Percentiles rank a stretch among this genome's conserved stretches.
Evolutionary conservation across 768 basidiomycete species (phyloP).

Genomic region (Termitomyces sp.): DNA sequence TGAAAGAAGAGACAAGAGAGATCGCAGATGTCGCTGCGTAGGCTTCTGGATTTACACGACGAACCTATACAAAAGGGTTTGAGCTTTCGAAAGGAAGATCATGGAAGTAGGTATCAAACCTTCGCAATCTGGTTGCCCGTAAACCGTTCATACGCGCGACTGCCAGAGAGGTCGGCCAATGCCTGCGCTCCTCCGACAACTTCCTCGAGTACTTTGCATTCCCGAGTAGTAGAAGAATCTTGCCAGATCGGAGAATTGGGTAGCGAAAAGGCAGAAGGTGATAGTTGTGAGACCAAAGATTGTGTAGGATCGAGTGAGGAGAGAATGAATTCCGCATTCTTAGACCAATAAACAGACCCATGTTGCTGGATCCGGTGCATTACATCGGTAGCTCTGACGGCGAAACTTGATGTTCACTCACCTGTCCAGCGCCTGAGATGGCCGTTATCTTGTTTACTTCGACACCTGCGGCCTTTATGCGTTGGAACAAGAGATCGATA

Average conservation of each 20-base stretch:
- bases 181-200: slow-evolving; percentile 64
- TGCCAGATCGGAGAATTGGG: slow-evolving; percentile 82
- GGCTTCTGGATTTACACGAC: slow-evolving; percentile 41
- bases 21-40: slow-evolving; percentile 62
- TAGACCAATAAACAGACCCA: slow-evolving; percentile 81
- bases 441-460: slow-evolving; percentile 52
- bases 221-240: slow-evolving; percentile 76
- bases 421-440: slow-evolving; percentile 78
- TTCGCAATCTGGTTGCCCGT: slow-evolving; percentile 81
- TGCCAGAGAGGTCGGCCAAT: slow-evolving; percentile 73
- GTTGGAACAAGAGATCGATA: slow-evolving; percentile 67
- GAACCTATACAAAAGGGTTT: slow-evolving; percentile 36
- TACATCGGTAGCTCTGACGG: neutral
- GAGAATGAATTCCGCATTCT: slow-evolving; percentile 43
- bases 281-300: slow-evolving; percentile 53
- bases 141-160: slow-evolving; percentile 83
- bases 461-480: slow-evolving; percentile 53
- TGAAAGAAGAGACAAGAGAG: slow-evolving; percentile 78
- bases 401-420: slow-evolving; percentile 20
- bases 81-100: neutral
- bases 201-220: slow-evolving; percentile 65
- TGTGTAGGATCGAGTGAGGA: slow-evolving; percentile 44
- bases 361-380: slow-evolving; percentile 56
- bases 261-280: slow-evolving; percentile 60
- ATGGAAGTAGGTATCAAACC: slow-evolving; percentile 26